Conservation (phyloP, 2,329 filamentous ascomycete species). For the Diaporthe sp. region DNA sequence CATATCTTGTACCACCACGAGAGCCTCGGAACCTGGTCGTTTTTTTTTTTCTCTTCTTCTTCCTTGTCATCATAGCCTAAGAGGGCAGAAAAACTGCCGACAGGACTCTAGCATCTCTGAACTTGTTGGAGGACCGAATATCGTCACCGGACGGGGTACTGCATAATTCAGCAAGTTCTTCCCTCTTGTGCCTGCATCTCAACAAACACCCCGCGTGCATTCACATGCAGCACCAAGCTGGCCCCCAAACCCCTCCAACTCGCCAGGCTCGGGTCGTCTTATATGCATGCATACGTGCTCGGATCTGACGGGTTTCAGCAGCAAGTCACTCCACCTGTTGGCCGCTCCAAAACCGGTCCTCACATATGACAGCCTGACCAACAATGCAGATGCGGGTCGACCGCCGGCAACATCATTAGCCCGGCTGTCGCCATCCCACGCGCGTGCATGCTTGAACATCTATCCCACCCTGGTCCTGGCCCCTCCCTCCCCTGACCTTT, state of each 20-base stretch:
- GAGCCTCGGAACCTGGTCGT: background rate
- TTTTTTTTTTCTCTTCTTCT: too few relatives aligned
- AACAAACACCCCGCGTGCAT: background rate
- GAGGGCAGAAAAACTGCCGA: background rate
- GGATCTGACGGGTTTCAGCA: constrained; percentile 1
- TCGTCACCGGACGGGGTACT: background rate
- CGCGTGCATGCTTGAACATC: background rate
- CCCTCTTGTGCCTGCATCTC: background rate
- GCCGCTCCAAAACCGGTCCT: background rate
- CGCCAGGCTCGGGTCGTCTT: background rate
- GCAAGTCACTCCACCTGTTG: background rate
- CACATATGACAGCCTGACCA: background rate
- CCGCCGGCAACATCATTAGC: background rate
- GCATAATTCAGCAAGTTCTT: background rate
- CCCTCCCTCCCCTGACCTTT: background rate
- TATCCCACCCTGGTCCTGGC: too few relatives aligned
- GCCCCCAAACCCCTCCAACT: background rate
- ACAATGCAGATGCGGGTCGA: background rate
- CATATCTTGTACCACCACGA: background rate
- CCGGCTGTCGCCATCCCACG: background rate
- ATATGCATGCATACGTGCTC: background rate
- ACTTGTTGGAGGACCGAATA: background rate
- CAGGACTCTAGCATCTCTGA: background rate
- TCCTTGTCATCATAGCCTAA: too few relatives aligned
- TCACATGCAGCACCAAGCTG: background rate